phyloP scores from a whole-genome alignment of 352 stramenopile species.

The Phytophthora sp. region DNA sequence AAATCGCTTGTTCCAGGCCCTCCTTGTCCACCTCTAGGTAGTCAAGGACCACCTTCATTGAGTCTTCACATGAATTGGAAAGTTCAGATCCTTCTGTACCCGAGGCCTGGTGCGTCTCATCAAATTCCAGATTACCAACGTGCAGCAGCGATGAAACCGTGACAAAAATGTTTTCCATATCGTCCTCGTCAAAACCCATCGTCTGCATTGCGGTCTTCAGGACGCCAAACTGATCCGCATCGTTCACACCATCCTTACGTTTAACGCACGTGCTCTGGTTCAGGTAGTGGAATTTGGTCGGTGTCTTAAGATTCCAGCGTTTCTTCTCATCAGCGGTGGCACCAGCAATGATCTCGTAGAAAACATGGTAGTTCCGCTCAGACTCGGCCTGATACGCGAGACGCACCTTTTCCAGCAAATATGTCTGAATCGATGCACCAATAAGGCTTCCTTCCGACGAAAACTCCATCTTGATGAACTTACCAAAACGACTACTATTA shows the following conservation, averaged over 20 bases:
- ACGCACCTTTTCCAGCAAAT: slow-evolving; percentile 96
- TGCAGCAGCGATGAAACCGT: slow-evolving; percentile 93
- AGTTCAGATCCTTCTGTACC: slow-evolving; percentile 78
- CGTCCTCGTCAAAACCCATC: slow-evolving; percentile 88
- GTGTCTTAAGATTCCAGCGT: slow-evolving; percentile 60
- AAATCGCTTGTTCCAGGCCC: slow-evolving; percentile 91
- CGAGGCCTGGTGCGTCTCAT: slow-evolving; percentile 62
- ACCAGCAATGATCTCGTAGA: slow-evolving; percentile 93
- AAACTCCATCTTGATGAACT: slow-evolving; percentile 98
- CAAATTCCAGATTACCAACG: slow-evolving; percentile 95
- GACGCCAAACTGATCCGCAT: slow-evolving; percentile 86
- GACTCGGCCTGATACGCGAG: slow-evolving; percentile 92
- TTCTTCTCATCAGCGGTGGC: slow-evolving; percentile 65
- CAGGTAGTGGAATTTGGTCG: slow-evolving; percentile 89
- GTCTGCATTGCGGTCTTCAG: slow-evolving; percentile 82
- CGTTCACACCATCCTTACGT: slow-evolving; percentile 90
- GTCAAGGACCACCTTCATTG: slow-evolving; percentile 81
- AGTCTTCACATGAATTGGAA: slow-evolving; percentile 50
- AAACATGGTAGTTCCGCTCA: slow-evolving; percentile 97
- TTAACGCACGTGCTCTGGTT: slow-evolving; percentile 89
- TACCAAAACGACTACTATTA: slow-evolving; percentile 97
- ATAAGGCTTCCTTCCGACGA: slow-evolving; percentile 73
- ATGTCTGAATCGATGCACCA: slow-evolving; percentile 94
- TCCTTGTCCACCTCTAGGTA: slow-evolving; percentile 90
- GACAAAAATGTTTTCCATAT: slow-evolving; percentile 93